Evolutionary conservation across 2,329 filamentous ascomycete genomes (phyloP).

Genomic region (Penicillium digitatum): DNA sequence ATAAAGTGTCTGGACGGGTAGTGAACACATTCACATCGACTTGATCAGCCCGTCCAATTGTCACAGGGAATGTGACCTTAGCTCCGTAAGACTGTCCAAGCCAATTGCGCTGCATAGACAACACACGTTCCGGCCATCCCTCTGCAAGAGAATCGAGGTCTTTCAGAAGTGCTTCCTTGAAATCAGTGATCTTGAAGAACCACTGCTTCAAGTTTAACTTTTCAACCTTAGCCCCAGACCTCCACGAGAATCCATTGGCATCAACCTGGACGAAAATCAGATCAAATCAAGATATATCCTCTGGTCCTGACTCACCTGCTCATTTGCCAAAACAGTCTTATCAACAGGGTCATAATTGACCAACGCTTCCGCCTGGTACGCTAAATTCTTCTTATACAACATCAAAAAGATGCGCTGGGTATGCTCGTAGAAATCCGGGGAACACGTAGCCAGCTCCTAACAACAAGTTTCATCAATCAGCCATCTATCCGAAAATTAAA

Average conservation of each 20-base stretch:
- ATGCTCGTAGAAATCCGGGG: constrained; percentile 82
- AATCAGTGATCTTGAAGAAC: constrained; percentile 82
- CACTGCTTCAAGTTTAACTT: constrained; percentile 77
- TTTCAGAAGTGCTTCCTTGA: constrained; percentile 66
- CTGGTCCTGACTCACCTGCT: constrained; percentile 53
- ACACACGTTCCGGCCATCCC: constrained; percentile 76
- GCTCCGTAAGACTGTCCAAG: constrained; percentile 74
- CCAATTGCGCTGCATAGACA: constrained; percentile 84
- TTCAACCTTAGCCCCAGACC: constrained; percentile 79
- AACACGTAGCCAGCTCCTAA: constrained; percentile 79
- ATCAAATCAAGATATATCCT: neutral
- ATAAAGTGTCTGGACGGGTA: constrained; percentile 80
- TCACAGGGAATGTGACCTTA: constrained; percentile 65
- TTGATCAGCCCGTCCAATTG: constrained; percentile 29
- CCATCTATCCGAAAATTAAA: neutral
- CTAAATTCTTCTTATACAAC: constrained; percentile 68
- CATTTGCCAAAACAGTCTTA: constrained; percentile 84
- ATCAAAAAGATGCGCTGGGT: constrained; percentile 81
- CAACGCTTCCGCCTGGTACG: constrained; percentile 75
- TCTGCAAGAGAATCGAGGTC: constrained; percentile 65
- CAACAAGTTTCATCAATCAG: neutral
- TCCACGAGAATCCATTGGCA: constrained; percentile 77
- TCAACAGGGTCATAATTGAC: constrained; percentile 92
- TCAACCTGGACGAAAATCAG: constrained; percentile 55
- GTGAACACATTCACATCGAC: constrained; percentile 70